Evolutionary conservation across 1,284 basidiomycete species (phyloP), one percentile per base, ranked within the genome.

Genomic region (Leccinum pachyderme): DNA sequence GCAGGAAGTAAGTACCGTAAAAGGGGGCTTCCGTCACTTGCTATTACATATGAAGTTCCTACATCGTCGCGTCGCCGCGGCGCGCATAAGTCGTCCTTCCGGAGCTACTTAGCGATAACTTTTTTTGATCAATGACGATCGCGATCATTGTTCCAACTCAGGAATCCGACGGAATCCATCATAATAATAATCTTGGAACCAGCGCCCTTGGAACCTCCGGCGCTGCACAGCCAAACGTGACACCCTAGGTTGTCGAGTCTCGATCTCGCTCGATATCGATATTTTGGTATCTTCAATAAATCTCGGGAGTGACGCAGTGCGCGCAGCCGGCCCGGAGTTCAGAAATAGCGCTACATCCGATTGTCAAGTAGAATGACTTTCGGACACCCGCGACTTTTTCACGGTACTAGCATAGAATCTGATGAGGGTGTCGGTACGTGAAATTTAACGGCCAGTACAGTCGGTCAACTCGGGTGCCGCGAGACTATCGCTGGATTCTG

Each of bases 261-360:
- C 50, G 59, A 61, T 58, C 59, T 11, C n/a, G 35, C n/a, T 46
- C 35, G 24, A 39, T n/a, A n/a, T 31, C 22, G 37, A 39, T 39
- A 39, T 39, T 12, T 18, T 4, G 4, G 7, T 5, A 41, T 12
- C 22, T 24, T 7, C 13, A 24, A 39, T 8, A 25, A 13, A 28
- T 35, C 39, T 15, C 5, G 31, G 24, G 25, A 27, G 39, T 41
- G 39, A 18, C 39, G 18, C 18, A 18, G 18, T 41, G 22, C 22
- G 11, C 22, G 39, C 39, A 22, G 11, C 39, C 39, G 39, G 39
- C 11, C 39, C 39, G 39, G 39, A 22, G 22, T 41, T 41, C 39
- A 41, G 39, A 41, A 41, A 22, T 41, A 39, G 37, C 5, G n/a
- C 33, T 35, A 39, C 39, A 6, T 7, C 18, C 18, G 11, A 41